phyloP scores from a whole-genome alignment of 805 yeast species.

The Metschnikowia amazonensis region DNA sequence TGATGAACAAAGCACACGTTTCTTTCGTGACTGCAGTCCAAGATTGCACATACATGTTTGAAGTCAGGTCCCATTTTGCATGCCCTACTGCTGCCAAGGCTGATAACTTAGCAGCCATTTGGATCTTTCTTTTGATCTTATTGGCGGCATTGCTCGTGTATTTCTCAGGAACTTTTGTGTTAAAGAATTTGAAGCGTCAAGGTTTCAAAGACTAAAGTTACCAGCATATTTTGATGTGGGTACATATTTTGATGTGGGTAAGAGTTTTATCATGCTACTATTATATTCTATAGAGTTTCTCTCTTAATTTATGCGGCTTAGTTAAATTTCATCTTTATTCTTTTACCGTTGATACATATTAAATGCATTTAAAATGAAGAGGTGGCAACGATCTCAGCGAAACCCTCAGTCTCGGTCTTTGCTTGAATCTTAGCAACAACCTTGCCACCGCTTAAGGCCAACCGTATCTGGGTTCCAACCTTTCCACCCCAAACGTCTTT shows the following conservation, averaged over 20 bases:
- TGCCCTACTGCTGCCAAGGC: constrained; percentile 59
- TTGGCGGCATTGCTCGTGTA: constrained; percentile 41
- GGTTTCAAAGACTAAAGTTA: neutral
- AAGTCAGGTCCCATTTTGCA: constrained; percentile 79
- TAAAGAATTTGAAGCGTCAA: constrained; percentile 16
- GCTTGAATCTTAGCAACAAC: constrained; percentile 57
- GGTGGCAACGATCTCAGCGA: constrained; percentile 18
- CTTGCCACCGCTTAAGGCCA: constrained; percentile 54
- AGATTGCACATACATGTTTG: constrained; percentile 81
- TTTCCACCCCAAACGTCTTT: constrained; percentile 62
- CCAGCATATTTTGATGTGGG: neutral
- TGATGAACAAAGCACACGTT: constrained; percentile 58
- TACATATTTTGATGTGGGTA: no score
- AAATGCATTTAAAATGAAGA: constrained; percentile 4
- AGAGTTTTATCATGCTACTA: no score
- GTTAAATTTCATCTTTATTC: neutral
- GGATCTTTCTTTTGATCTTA: constrained; percentile 56
- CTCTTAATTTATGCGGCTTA: no score
- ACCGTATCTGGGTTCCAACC: constrained; percentile 47
- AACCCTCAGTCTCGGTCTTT: constrained; percentile 40
- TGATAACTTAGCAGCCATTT: constrained; percentile 25
- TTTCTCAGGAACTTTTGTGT: constrained; percentile 38
- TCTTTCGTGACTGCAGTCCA: constrained; percentile 67
- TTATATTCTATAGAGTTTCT: no score
- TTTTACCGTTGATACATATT: neutral